Evolutionary conservation across 768 basidiomycete species (phyloP).

Genomic region (Phallus indusiatus): DNA sequence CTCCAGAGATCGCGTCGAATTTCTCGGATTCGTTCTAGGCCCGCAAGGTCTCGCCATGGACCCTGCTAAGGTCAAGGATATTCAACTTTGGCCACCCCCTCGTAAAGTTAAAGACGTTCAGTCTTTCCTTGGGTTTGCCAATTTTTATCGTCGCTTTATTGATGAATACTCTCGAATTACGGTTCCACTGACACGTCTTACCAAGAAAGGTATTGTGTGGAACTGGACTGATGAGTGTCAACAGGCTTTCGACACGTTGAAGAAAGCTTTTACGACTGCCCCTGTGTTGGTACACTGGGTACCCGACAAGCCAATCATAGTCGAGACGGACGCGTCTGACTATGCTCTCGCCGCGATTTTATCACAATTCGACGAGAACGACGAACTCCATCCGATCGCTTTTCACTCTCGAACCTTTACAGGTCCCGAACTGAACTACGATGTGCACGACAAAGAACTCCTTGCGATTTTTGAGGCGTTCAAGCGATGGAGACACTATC

Average conservation of each 20-base stretch:
- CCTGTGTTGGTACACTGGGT: slow-evolving; percentile 13
- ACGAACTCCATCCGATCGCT: not conserved
- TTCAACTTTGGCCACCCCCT: slow-evolving; percentile 23
- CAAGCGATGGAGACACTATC: slow-evolving; percentile 22
- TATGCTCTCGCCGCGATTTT: not conserved
- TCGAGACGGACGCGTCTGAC: slow-evolving; percentile 1
- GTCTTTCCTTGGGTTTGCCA: slow-evolving; percentile 30
- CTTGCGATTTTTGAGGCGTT: slow-evolving; percentile 33
- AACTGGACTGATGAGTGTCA: slow-evolving; percentile 18
- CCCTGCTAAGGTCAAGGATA: slow-evolving; percentile 13
- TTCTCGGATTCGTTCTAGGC: slow-evolving; percentile 18
- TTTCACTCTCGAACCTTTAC: not conserved
- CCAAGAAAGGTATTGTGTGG: slow-evolving; percentile 19
- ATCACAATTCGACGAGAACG: not conserved
- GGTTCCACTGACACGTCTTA: slow-evolving; percentile 21
- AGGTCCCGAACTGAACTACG: not conserved
- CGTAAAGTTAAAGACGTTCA: slow-evolving; percentile 26
- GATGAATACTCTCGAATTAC: slow-evolving; percentile 25
- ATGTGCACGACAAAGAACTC: slow-evolving; percentile 27
- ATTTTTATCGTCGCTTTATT: slow-evolving; percentile 27
- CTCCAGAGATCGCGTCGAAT: slow-evolving; percentile 27
- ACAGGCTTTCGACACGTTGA: slow-evolving; percentile 23
- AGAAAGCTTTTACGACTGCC: slow-evolving; percentile 16
- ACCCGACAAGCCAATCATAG: not conserved
- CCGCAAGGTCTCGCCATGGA: slow-evolving; percentile 9